Base-by-base conservation (phyloP, 306 rosid species). In the Acacia confusa region DNA sequence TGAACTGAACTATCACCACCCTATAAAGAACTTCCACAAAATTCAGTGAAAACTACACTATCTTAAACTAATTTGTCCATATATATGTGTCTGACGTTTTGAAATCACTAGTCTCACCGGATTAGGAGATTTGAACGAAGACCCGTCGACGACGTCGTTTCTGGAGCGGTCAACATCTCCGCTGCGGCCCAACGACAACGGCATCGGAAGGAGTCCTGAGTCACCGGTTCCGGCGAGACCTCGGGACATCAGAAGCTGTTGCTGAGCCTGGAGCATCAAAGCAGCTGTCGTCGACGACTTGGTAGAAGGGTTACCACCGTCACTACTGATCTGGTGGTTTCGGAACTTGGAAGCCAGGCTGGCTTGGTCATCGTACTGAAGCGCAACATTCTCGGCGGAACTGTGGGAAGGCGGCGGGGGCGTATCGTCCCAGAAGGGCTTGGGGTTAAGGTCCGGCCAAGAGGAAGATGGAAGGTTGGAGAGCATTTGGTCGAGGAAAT, bases 401-500 rank as follows among this genome's bases (percentile, higher is more conserved):
- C 40, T 7, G 7, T 36, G 40, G 40, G 40, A 36, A 36, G 40
- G 40, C 40, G 32, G 17, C 3, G 81, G 69, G 2, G 75, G 50
- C 15, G 66, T 71, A 47, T 79, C 55, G 72, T 91, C 92, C 95
- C 95, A 91, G 4, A 88, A 81, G 78, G 84, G 77, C 76, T 76
- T 70, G 34, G 88, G 85, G 67, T 74, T 81, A 24, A 89, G 87
- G 77, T 85, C 89, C 14, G 85, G 53, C 92, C 92, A 89, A 0
- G 93, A 81, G 70, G 77, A 85, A 43, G 91, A 85, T 13, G 84
- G 85, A 76, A 92, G 86, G 61, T 79, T 84, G 25, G 97, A 90
- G 81, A 94, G 94, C 90, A 94, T 89, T 87, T 90, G 98, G 41
- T 94, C 92, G 64, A 94, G 91, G 47, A 94, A 94, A 64, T 94